Evolutionary conservation across 305 asterid species (phyloP).

Genomic region (Solanum hybrid): DNA sequence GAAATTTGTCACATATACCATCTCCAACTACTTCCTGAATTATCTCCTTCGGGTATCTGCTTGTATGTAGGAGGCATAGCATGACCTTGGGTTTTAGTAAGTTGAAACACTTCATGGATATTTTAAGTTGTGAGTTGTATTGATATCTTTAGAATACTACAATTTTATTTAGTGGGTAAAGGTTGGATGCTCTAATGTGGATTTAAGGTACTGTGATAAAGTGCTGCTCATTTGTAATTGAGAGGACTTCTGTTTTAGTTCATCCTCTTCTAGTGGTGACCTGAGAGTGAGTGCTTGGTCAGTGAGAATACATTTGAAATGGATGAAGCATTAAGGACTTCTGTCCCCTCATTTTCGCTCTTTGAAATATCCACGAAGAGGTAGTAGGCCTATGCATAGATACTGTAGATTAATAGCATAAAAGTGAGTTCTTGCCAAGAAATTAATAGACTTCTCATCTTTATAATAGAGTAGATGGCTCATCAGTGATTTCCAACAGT

Average conservation of each 20-base stretch:
- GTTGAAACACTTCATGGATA: not conserved
- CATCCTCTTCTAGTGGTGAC: not conserved
- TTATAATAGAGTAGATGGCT: not conserved
- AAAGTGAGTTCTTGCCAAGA: not conserved
- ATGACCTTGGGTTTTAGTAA: not conserved
- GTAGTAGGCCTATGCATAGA: not conserved
- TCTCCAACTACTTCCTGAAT: not conserved
- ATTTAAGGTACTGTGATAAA: not conserved
- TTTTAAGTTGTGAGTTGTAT: not conserved
- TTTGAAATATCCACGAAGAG: not conserved
- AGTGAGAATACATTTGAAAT: not conserved
- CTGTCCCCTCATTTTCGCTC: not conserved
- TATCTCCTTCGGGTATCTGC: not conserved
- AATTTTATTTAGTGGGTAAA: not conserved
- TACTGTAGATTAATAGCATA: not conserved
- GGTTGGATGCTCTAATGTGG: not conserved
- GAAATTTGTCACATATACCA: not conserved
- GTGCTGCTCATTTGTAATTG: conserved; percentile 2
- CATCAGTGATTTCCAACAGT: not conserved
- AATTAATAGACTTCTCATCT: not conserved
- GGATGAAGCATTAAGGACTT: not conserved
- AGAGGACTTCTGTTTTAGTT: not conserved
- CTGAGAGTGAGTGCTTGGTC: not conserved
- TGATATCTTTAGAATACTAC: not conserved
- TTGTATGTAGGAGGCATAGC: not conserved